These are phyloP conservation scores for Colletotrichum chrysophilum DNA, from an alignment of 2,329 filamentous ascomycete species.

Conservation along the genomic window DNA sequence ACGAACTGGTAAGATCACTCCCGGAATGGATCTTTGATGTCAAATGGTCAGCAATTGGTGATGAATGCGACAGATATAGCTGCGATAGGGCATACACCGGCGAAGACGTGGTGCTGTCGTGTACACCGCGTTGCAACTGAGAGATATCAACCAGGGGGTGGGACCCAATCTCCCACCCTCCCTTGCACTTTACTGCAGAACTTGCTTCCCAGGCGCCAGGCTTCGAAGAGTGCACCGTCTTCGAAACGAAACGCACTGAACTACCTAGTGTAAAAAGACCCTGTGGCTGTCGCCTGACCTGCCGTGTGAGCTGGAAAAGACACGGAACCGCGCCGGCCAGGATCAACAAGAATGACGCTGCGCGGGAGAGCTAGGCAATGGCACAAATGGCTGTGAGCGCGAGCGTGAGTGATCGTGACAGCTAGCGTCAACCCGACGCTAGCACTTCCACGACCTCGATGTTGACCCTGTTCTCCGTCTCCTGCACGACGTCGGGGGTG, in stretches of 20 bases:
- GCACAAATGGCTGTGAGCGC: neutral
- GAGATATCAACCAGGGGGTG: neutral
- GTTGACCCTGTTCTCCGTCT: neutral
- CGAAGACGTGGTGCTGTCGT: slow-evolving; percentile 1
- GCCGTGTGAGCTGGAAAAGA: neutral
- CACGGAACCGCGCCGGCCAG: neutral
- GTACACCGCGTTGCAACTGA: neutral
- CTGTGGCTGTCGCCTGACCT: neutral
- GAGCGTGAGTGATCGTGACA: neutral
- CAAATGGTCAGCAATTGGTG: neutral
- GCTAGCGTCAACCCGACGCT: neutral
- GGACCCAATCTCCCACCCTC: neutral
- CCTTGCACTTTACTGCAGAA: neutral
- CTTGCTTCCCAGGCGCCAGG: neutral
- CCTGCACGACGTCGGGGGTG: slow-evolving; percentile 6
- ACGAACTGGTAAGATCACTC: neutral
- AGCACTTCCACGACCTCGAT: neutral
- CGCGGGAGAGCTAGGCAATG: neutral
- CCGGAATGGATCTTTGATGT: neutral
- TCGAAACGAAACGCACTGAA: neutral
- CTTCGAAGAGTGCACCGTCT: neutral
- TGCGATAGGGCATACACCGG: slow-evolving; percentile 14
- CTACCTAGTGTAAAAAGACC: neutral
- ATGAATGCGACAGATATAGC: neutral
- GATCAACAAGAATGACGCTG: neutral